Evolutionary conservation across 345 rosid genomes (phyloP), one percentile per base, ranked within the genome.

Genomic region (Linum trigynum): DNA sequence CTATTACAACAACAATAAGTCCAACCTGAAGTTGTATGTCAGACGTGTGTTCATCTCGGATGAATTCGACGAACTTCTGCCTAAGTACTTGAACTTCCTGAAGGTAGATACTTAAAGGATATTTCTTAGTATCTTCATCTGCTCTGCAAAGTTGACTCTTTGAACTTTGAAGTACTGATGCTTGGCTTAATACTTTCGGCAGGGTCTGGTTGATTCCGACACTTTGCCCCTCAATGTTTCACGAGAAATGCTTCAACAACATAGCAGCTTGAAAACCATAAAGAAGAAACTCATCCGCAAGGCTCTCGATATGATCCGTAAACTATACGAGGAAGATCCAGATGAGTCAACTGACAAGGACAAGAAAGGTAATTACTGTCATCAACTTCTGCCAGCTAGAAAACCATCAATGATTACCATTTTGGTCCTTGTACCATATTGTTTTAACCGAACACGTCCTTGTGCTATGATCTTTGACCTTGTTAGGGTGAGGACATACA

Each of bases 141-240:
- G 12, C 38, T 63, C 48, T 36, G 17, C 23, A 7, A 11, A 7
- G 9, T 12, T 45, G 53, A 48, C 11, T 57, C 8, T 57, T 15
- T 17, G 16, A 57, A n/a, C n/a, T n/a, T n/a, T n/a, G n/a, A 23
- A 17, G 38, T 57, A 17, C 38, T 23, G 8, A 50, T 41, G 66
- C 38, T 37, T 17, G 37, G 42, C 75, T 60, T 59, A 38, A 15
- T 32, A 55, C 64, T 36, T 74, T 77, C 69, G 70, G 76, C 86
- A 94, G 99, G 99, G 99, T 78, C 96, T 94, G 45, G 95, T 94
- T 78, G 99, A 94, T 81, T 94, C 97, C 2, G 97, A 90, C 74
- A 86, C 97, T 17, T 77, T 94, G 68, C 97, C 96, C 16, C 89
- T 88, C 57, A 94, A 90, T 69, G 99, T 94, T 51, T 94, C 97